These are phyloP conservation scores for Chiua sp. DNA, from an alignment of 1,284 basidiomycete genomes.

Conservation along the genomic window DNA sequence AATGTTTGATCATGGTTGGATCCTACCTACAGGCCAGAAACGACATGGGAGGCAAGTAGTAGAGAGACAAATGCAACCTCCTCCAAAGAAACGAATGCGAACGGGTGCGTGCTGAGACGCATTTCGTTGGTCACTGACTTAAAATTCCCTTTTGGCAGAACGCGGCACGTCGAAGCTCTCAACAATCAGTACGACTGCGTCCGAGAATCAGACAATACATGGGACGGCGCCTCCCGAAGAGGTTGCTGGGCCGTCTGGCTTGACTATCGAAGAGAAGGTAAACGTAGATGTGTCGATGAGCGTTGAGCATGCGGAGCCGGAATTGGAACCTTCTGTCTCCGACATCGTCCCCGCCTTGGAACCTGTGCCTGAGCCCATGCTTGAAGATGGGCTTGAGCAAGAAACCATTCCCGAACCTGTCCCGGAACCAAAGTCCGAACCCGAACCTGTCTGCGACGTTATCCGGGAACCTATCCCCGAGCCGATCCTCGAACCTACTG, in stretches of 20 bases:
- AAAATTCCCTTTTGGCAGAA: conserved; percentile 33
- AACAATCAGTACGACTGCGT: conserved; percentile 52
- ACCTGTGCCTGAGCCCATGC: background rate
- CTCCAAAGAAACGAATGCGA: conserved; percentile 55
- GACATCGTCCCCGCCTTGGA: conserved; percentile 9
- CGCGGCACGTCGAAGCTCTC: conserved; percentile 54
- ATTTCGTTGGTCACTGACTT: background rate
- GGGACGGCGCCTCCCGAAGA: conserved; percentile 22
- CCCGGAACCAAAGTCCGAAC: background rate
- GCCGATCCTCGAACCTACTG: no score
- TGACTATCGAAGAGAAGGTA: conserved; percentile 22
- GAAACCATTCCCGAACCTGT: background rate
- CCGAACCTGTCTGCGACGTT: background rate
- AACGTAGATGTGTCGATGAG: conserved; percentile 22
- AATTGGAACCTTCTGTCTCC: conserved; percentile 2
- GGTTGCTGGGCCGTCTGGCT: conserved; percentile 29
- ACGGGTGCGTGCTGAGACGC: conserved; percentile 45
- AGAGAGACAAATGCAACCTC: conserved; percentile 47
- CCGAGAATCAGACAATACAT: conserved; percentile 52
- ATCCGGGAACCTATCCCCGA: background rate
- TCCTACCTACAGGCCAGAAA: conserved; percentile 77
- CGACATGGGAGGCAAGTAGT: conserved; percentile 56
- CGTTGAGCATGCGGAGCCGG: conserved; percentile 21
- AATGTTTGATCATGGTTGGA: conserved; percentile 90
- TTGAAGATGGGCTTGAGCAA: background rate